Base-by-base conservation (phyloP, 352 stramenopile genomes). In the Globisporangium nodosum region DNA sequence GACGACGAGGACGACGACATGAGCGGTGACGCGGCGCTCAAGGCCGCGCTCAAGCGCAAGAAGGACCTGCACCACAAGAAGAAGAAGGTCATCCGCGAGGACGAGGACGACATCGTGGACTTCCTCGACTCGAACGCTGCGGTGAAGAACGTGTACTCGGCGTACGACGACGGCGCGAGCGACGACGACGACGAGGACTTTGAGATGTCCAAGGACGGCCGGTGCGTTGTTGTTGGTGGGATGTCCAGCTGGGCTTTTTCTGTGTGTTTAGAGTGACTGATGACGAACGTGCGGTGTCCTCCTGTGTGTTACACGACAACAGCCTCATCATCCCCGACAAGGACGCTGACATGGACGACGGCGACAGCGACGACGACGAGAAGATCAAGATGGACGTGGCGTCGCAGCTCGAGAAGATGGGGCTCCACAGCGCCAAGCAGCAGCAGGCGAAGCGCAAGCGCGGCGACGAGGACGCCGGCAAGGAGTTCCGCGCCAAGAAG, bases 401-500 rank as follows among this genome's bases (percentile, higher is more conserved):
- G 6, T 81, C 74, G 30, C 80, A 92, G 59, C 66, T 95, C 31
- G 78, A 92, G 68, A 77, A 82, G 51, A 95, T 95, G 84, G 86
- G 83, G 3, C 76, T 95, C 70, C 78, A 85, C 60, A 65, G 51
- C 46, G 49, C 48, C 53, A 54, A 66, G 13, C 66, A 66, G 20
- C 66, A 74, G 63, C 49, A 63, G 49, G 21, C 30, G 13, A 83
- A 81, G 58, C 70, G 76, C 52, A 91, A 90, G 72, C 79, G 81
- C 40, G 76, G 73, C 40, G 85, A 92, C 48, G 76, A 82, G 33
- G 69, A 83, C 39, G 65, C 67, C 54, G 96, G 96, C 43, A 81
- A 90, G 51, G 85, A 96, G 52, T 99, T 98, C 76, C 93, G 94
- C 37, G 85, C 86, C 0, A 98, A 97, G 79, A 99, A 98, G 76